Percentiles rank a stretch among this genome's conserved stretches.
These are phyloP conservation scores for Rhytidhysteron rufulum DNA, from an alignment of 2,329 filamentous ascomycete genomes.

Conservation along the genomic window DNA sequence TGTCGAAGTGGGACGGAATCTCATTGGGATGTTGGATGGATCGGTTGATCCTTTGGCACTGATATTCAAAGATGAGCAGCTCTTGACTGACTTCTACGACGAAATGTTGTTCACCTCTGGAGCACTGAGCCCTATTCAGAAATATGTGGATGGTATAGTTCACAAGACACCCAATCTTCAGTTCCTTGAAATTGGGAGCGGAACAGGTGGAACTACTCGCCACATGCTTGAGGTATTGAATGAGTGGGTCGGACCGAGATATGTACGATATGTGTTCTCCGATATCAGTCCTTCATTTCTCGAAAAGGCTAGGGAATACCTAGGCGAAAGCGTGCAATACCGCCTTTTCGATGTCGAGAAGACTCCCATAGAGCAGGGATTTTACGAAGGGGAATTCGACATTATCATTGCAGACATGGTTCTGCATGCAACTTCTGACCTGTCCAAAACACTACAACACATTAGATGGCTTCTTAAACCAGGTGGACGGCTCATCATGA, in stretches of 20 bases:
- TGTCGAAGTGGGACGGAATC: slow-evolving; percentile 4
- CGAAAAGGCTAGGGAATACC: not conserved
- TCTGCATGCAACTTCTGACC: slow-evolving; percentile 12
- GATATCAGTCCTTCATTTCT: slow-evolving; percentile 7
- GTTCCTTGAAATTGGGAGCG: slow-evolving; percentile 10
- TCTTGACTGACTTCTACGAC: slow-evolving; percentile 1
- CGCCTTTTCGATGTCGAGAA: slow-evolving; percentile 17
- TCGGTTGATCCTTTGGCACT: slow-evolving; percentile 1
- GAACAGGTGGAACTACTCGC: slow-evolving; percentile 3
- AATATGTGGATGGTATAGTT: slow-evolving; percentile 5
- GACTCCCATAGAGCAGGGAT: slow-evolving; percentile 16
- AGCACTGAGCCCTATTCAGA: not conserved
- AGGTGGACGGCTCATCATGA: slow-evolving; percentile 18
- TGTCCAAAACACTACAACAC: slow-evolving; percentile 13
- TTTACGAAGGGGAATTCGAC: slow-evolving; percentile 14
- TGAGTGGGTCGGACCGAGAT: slow-evolving; percentile 1
- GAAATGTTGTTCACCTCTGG: not conserved
- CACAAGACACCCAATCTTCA: slow-evolving; percentile 8
- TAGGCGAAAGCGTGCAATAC: slow-evolving; percentile 6
- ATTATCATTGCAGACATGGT: slow-evolving; percentile 32
- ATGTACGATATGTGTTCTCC: slow-evolving; percentile 9
- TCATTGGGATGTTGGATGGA: slow-evolving; percentile 2
- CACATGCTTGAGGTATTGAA: not conserved
- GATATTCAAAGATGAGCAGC: not conserved
- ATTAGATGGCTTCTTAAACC: slow-evolving; percentile 13